phyloP scores from a whole-genome alignment of 352 stramenopile species.

The Phytopythium aichiense region DNA sequence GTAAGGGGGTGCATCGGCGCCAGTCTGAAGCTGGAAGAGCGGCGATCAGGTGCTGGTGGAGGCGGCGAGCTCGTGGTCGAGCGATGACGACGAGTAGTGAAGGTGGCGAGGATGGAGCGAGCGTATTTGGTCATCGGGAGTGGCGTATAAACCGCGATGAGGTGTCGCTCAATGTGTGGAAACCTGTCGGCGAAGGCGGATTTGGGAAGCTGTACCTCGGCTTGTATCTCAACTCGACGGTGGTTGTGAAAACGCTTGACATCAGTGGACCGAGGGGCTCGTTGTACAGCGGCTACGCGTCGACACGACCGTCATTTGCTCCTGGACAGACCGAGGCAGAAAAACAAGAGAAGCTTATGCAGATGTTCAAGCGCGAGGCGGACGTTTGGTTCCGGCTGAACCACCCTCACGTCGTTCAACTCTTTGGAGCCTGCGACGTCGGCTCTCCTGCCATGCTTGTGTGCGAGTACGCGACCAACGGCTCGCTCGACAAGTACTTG shows the following conservation, averaged over 20 bases:
- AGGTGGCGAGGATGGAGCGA: not conserved
- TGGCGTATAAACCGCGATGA: not conserved
- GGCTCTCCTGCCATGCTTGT: slow-evolving; percentile 27
- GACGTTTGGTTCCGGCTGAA: slow-evolving; percentile 27
- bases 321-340: not conserved
- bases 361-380: slow-evolving; percentile 24
- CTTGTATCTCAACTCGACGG: slow-evolving; percentile 1
- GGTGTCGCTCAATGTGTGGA: not conserved
- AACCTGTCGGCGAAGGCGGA: not conserved
- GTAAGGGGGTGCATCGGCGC: not conserved
- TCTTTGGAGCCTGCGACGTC: slow-evolving; percentile 40
- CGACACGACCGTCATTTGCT: not conserved
- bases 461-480: slow-evolving; percentile 32
- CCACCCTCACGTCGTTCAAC: slow-evolving; percentile 29
- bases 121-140: not conserved
- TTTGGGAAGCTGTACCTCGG: not conserved
- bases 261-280: not conserved
- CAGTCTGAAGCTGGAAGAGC: not conserved
- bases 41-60: not conserved
- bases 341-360: not conserved
- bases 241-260: not conserved
- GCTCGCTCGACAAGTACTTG: slow-evolving; percentile 33
- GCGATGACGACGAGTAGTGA: not conserved
- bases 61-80: not conserved
- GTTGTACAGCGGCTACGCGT: not conserved